Conservation (phyloP, 257 asterid species). For the Solanum dulcamara region DNA sequence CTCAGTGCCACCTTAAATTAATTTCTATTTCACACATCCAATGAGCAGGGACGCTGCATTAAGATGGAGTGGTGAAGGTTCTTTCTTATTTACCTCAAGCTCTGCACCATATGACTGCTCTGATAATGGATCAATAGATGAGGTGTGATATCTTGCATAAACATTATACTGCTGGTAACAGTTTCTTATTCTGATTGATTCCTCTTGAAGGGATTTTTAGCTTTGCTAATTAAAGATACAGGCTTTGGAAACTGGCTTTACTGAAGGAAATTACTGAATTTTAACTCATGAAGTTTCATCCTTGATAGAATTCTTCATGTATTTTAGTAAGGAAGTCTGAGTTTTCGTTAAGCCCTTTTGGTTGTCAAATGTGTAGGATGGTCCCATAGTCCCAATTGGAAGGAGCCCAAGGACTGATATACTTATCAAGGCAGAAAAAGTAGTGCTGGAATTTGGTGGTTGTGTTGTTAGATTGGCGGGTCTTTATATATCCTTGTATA, state of each 20-base stretch:
- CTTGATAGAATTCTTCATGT: background rate
- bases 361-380: slow-evolving; percentile 34
- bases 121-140: slow-evolving; percentile 79
- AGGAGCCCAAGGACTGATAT: slow-evolving; percentile 81
- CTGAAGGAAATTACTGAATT: background rate
- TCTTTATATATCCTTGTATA: slow-evolving; percentile 84
- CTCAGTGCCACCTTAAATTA: background rate
- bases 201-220: background rate
- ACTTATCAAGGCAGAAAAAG: slow-evolving; percentile 74
- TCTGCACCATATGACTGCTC: slow-evolving; percentile 88
- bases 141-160: slow-evolving; percentile 45
- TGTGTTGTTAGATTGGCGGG: slow-evolving; percentile 93
- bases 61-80: slow-evolving; percentile 89
- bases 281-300: background rate
- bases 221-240: background rate
- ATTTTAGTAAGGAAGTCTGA: background rate
- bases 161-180: slow-evolving; percentile 4
- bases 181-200: background rate
- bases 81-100: slow-evolving; percentile 89
- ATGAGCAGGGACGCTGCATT: slow-evolving; percentile 69
- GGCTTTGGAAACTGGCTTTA: background rate
- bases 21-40: background rate
- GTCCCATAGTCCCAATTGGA: slow-evolving; percentile 81
- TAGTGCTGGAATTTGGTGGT: slow-evolving; percentile 74
- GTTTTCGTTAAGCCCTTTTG: background rate